Evolutionary conservation across 129 eudicot genomes (phyloP).

Genomic region (Cynara cardunculus): DNA sequence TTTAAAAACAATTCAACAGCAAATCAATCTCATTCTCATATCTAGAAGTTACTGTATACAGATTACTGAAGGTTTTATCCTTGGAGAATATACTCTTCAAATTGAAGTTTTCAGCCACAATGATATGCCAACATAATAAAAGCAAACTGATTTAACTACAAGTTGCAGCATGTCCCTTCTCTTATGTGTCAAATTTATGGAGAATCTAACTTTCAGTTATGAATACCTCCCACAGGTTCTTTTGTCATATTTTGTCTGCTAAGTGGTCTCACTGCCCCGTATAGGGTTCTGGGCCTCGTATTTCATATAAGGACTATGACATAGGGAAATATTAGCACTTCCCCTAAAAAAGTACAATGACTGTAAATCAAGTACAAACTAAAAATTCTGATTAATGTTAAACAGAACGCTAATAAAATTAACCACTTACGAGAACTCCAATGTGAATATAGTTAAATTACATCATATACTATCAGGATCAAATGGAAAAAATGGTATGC

Average conservation of each 20-base stretch:
- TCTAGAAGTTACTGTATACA: constrained; percentile 1
- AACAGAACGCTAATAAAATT: not conserved
- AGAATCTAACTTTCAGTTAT: constrained; percentile 3
- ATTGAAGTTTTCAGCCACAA: not conserved
- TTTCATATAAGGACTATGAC: too few species aligned
- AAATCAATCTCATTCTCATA: constrained; percentile 1
- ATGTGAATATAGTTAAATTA: too few species aligned
- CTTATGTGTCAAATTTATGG: constrained; percentile 6
- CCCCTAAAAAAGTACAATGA: not conserved
- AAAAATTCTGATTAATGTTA: not conserved
- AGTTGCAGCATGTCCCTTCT: constrained; percentile 1
- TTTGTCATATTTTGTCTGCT: not conserved
- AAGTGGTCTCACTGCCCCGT: too few species aligned
- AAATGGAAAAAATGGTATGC: not conserved
- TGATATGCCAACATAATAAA: not conserved
- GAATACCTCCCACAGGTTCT: not conserved
- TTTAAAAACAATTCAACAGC: not conserved
- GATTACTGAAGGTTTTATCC: not conserved
- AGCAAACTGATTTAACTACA: constrained; percentile 13
- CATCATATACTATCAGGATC: not conserved
- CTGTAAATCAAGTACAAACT: not conserved
- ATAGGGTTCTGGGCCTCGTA: too few species aligned
- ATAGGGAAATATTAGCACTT: not conserved
- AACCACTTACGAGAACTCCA: not conserved
- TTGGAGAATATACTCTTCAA: not conserved